Conservation (phyloP, 805 yeast genomes). For the Tetrapisispora pingtungensis region DNA sequence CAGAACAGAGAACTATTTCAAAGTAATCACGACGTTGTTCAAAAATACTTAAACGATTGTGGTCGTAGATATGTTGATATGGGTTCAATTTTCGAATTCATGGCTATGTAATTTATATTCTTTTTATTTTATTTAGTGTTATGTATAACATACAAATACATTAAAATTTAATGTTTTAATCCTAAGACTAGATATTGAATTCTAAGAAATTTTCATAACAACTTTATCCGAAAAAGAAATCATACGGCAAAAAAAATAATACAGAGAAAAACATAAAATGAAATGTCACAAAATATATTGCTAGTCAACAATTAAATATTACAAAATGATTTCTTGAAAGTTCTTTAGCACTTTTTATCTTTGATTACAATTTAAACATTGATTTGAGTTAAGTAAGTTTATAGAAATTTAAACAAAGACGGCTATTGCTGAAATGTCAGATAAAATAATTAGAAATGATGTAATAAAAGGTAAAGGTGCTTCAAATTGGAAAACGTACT, state of each 20-base stretch:
- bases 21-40: slow-evolving; percentile 46
- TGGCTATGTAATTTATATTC: slow-evolving; percentile 19
- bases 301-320: too few species aligned
- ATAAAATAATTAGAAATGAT: neutral
- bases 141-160: too few species aligned
- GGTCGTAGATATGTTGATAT: slow-evolving; percentile 87
- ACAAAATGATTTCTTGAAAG: too few species aligned
- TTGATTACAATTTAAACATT: neutral
- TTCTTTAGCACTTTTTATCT: too few species aligned
- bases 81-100: slow-evolving; percentile 64
- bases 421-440: neutral
- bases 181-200: too few species aligned
- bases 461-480: slow-evolving; percentile 18
- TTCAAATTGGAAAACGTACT: slow-evolving; percentile 61
- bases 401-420: neutral
- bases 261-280: neutral
- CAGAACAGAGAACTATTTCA: slow-evolving; percentile 61
- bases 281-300: neutral
- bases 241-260: too few species aligned
- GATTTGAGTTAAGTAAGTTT: neutral
- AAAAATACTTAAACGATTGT: slow-evolving; percentile 65
- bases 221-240: too few species aligned
- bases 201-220: too few species aligned
- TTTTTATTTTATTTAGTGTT: neutral
- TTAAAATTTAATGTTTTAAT: neutral